Evolutionary conservation across 164 flowering plant genomes (phyloP).

Genomic region (Platanus orientalis): DNA sequence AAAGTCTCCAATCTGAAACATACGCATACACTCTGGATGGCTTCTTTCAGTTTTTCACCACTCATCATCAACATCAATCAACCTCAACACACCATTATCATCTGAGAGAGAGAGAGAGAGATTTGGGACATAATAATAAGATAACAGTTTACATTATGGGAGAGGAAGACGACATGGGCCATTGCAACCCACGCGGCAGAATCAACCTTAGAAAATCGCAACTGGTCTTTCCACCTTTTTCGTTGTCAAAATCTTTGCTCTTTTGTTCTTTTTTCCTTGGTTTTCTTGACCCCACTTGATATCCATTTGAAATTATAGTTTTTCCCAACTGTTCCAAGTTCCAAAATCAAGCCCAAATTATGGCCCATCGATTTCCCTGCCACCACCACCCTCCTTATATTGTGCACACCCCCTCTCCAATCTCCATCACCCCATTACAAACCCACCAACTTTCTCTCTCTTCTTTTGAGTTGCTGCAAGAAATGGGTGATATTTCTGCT

Average conservation of each 20-base stretch:
- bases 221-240: neutral
- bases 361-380: conserved; percentile 30
- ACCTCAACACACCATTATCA: too few species aligned
- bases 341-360: conserved; percentile 13
- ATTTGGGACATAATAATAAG: too few species aligned
- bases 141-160: too few species aligned
- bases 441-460: conserved; percentile 5
- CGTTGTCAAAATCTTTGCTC: conserved; percentile 45
- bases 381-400: conserved; percentile 21
- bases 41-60: too few species aligned
- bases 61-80: too few species aligned
- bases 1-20: too few species aligned
- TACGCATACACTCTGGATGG: too few species aligned
- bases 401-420: conserved; percentile 2
- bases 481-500: conserved; percentile 60
- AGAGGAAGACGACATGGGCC: neutral
- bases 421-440: neutral
- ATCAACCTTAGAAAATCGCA: conserved; percentile 43
- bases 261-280: conserved; percentile 15
- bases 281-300: neutral
- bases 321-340: conserved; percentile 8
- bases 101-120: neutral
- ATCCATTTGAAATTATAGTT: conserved; percentile 8
- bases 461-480: conserved; percentile 1
- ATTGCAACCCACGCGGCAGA: conserved; percentile 38